Evolutionary conservation across 2,329 filamentous ascomycete genomes (phyloP), one percentile per base, ranked within the genome.

Genomic region (Diaporthe helianthi): DNA sequence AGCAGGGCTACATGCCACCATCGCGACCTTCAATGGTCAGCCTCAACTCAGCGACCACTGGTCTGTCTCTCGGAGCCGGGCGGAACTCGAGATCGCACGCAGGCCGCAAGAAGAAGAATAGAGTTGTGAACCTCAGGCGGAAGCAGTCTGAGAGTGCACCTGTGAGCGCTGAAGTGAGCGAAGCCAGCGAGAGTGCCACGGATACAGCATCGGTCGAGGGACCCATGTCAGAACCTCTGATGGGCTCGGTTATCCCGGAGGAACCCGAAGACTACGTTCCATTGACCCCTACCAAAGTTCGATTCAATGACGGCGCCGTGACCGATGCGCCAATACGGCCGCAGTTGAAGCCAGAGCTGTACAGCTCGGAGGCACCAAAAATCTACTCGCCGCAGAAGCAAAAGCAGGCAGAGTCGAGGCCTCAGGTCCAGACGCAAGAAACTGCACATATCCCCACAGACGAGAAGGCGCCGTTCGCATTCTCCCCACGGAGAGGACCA

Each of bases 91-190:
- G 92, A 73, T 82, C 89, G 4, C 86, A 89, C 71, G 84, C 85
- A 26, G 85, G 88, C 41, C 88, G 92, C 66, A 95, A 93, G 82
- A 92, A 93, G 84, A 97, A 95, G 86, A 93, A 89, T 69, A 86
- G 93, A 24, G 90, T 97, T 17, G 92, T 97, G 71, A 93, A 97
- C 76, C 83, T 97, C 17, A 87, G 93, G n/a, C 89, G 86, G 71
- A 83, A 87, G 71, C 87, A 86, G 74, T 82, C 83, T 4, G 84
- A 85, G 69, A 79, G 77, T 15, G 78, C 78, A 47, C 79, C 77
- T 36, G 84, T 85, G 31, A 82, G 82, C 47, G 79, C 83, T 33
- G 60, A 63, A 15, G 65, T 26, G 31, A 87, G 84, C 46, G 87
- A 87, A 15, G 83, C 83, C 13, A 80, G 78, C 26, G 79, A 80